Base-by-base conservation (phyloP, 2,329 filamentous ascomycete species). In the Scedosporium apiospermum region DNA sequence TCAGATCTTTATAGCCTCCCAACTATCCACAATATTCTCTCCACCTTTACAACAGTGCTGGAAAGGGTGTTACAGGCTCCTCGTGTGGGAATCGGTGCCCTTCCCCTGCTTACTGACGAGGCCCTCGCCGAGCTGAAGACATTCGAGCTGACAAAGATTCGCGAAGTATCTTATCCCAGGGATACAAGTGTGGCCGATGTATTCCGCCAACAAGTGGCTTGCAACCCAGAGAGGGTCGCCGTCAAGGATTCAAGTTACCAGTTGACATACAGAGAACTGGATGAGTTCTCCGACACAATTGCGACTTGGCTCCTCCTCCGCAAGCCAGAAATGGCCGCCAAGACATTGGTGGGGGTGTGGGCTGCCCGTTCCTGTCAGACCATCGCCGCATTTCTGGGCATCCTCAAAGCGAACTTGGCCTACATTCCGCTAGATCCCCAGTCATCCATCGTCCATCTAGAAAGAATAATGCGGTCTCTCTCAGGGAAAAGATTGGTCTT, bases 391-490 rank as follows among this genome's bases (percentile, higher is more conserved):
- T 67, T 71, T 14, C n/a, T 69, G 0, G 68, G 68, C 12, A 66
- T 70, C 53, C 59, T 71, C 6, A 70, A 70, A 44, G 68, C 69
- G 2, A 65, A 64, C 38, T 21, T 69, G 10, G 69, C 69, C 2
- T 71, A 71, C 53, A 51, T 71, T 3, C 69, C 69, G 0, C 60
- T 71, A 0, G 68, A 70, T 58, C 41, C 62, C 6, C 67, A 66
- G 6, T 51, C 38, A 6, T 68, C 69, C 23, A 27, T 10, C 4
- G 61, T 16, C 0, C 65, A 69, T 6, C 60, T 69, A 9, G 63
- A 66, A 18, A 61, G 41, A 2, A 68, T 70, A 10, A 61, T 71
- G 0, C 65, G 63, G 3, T 46, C 62, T 1, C 12, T 68, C 0
- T 4, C 62, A 0, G 65, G 64, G 1, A 51, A 62, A 2, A 65